phyloP scores from a whole-genome alignment of 805 yeast species.

The Yueomyces sp. region DNA sequence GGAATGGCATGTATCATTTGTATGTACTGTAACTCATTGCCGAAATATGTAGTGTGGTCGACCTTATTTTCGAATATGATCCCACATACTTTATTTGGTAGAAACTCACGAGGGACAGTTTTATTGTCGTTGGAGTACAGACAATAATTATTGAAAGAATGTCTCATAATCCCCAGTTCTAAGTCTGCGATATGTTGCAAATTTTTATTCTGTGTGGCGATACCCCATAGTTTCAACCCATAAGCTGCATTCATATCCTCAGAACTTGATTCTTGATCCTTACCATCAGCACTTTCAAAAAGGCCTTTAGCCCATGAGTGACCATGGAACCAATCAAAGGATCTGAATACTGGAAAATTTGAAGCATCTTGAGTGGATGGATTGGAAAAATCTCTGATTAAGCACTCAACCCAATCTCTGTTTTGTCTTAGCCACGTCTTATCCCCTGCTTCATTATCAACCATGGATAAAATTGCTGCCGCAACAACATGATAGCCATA shows the following conservation, averaged over 20 bases:
- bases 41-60: constrained; percentile 66
- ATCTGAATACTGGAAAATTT: constrained; percentile 52
- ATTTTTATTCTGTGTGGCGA: constrained; percentile 36
- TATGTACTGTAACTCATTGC: constrained; percentile 56
- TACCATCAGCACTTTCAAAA: constrained; percentile 59
- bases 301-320: constrained; percentile 74
- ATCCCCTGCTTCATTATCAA: constrained; percentile 27
- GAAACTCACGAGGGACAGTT: constrained; percentile 41
- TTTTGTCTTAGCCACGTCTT: constrained; percentile 35
- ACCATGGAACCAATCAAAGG: constrained; percentile 66
- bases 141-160: constrained; percentile 43
- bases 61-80: constrained; percentile 60
- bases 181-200: constrained; percentile 44
- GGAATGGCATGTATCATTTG: constrained; percentile 76
- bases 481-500: constrained; percentile 76
- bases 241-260: constrained; percentile 65
- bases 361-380: constrained; percentile 36
- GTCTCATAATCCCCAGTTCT: constrained; percentile 45
- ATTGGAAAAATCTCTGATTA: constrained; percentile 57
- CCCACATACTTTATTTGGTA: constrained; percentile 57
- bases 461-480: constrained; percentile 64
- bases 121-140: constrained; percentile 39
- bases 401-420: constrained; percentile 38
- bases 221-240: constrained; percentile 55
- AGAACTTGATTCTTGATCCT: constrained; percentile 60